A percentile compares a stretch with the other conserved stretches of the same genome.
Conservation (phyloP, 2,329 filamentous ascomycete species). For the Beauveria medogensis region DNA sequence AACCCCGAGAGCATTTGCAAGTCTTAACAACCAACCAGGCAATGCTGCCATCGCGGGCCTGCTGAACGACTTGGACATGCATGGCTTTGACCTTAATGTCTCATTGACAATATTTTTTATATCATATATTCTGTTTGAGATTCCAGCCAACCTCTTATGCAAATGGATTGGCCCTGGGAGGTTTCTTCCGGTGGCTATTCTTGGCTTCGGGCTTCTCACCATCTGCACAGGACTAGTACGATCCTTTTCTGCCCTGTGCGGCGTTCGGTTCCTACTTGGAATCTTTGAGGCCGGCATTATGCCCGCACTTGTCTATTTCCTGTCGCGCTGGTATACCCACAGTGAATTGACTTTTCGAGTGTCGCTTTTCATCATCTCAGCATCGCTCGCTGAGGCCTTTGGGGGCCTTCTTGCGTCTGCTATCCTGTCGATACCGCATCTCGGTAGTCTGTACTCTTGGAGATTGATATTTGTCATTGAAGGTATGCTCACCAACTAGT, state of each 20-base stretch:
- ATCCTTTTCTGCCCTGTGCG: constrained; percentile 36
- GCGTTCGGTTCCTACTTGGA: constrained; percentile 52
- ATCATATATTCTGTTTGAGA: constrained; percentile 57
- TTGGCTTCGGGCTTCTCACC: constrained; percentile 51
- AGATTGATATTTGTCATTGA: constrained; percentile 68
- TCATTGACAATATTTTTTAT: constrained; percentile 57
- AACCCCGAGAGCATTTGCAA: not conserved
- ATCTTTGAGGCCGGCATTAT: constrained; percentile 59
- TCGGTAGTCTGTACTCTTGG: constrained; percentile 52
- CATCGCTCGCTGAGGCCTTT: constrained; percentile 58
- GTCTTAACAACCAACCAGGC: constrained; percentile 25
- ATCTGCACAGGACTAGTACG: constrained; percentile 55
- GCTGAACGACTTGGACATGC: constrained; percentile 44
- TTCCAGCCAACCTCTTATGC: constrained; percentile 53
- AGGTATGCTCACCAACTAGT: constrained; percentile 20
- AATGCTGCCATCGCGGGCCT: constrained; percentile 54
- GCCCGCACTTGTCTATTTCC: constrained; percentile 58
- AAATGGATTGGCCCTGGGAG: constrained; percentile 58
- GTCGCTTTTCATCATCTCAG: constrained; percentile 57
- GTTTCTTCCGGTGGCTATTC: constrained; percentile 50
- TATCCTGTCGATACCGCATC: constrained; percentile 49
- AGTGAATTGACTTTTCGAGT: constrained; percentile 56
- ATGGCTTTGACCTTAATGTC: constrained; percentile 52
- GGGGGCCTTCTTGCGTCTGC: constrained; percentile 56
- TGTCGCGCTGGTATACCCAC: constrained; percentile 55